Evolutionary conservation across 345 rosid genomes (phyloP), one percentile per base, ranked within the genome.

Genomic region (Euphorbia lathyris): DNA sequence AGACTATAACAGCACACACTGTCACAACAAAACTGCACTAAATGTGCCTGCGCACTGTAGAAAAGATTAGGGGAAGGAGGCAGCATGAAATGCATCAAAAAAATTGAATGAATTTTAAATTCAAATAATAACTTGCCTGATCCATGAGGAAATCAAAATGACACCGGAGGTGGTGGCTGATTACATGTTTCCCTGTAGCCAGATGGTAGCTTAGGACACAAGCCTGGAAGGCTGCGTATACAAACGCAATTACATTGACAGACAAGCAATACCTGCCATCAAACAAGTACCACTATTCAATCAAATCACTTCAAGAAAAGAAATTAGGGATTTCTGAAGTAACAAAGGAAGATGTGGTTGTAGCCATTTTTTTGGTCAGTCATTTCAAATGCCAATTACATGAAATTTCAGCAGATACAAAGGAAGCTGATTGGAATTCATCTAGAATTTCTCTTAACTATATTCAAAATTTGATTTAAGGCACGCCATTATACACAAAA

Each of bases 81-180:
- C n/a, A 51, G 23, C 17, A 51, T 20, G 56, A 30, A 16, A 62
- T 16, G 62, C 58, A 43, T 34, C 9, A 7, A 19, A 6, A 19
- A 6, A 50, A 5, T 7, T 16, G 2, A 50, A 16, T 4, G 3
- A 7, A 71, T 26, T 19, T 5, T 10, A 13, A 14, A 10, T 14
- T 45, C 51, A n/a, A n/a, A n/a, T 4, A 12, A 34, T 4, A 34
- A 78, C 84, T 88, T 74, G 73, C 99, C 86, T 95, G 99, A 84
- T 95, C 99, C 86, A 95, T 87, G 77, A 86, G 85, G 86, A 95
- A 92, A 59, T 78, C 84, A 14, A 92, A 77, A 45, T 81, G 76
- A 51, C 66, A 77, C 22, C 88, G 86, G 23, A 89, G 81, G 53
- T 84, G 83, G 72, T 84, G 80, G 67, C 71, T 76, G 20, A 88